Evolutionary conservation across 2,329 filamentous ascomycete genomes (phyloP).

Genomic region (Amauroascus niger): DNA sequence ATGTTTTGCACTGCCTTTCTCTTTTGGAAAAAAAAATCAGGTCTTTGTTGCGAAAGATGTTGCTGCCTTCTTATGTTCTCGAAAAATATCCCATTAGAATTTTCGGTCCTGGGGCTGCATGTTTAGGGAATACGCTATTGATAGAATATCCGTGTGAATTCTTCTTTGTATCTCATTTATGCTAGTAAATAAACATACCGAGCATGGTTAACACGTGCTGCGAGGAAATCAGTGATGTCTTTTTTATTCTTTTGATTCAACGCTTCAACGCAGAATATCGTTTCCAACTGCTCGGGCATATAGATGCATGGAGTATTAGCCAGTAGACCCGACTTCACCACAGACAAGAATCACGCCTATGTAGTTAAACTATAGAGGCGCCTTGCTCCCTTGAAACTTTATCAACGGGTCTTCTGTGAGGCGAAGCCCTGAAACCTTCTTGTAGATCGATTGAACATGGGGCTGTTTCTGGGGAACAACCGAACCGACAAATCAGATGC

Average conservation of each 20-base stretch:
- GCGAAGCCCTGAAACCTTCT: neutral
- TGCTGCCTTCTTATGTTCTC: neutral
- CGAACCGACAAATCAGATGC: neutral
- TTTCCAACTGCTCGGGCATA: too few species aligned
- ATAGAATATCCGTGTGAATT: neutral
- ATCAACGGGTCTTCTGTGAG: neutral
- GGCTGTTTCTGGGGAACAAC: neutral
- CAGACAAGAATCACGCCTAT: too few species aligned
- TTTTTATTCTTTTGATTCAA: too few species aligned
- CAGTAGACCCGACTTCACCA: too few species aligned
- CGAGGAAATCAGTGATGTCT: too few species aligned
- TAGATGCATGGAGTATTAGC: too few species aligned
- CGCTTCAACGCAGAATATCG: too few species aligned
- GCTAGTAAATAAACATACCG: neutral
- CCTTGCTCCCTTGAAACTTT: neutral
- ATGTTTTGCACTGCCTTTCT: neutral
- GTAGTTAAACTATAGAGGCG: too few species aligned
- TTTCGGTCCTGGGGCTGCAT: neutral
- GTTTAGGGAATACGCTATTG: neutral
- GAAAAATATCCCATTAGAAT: conserved; percentile 1
- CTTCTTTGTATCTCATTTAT: neutral
- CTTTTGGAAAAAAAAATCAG: neutral
- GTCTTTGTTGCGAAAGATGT: neutral
- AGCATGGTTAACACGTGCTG: too few species aligned
- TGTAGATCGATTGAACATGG: neutral